These are phyloP conservation scores for Geranium brycei DNA, from an alignment of 345 rosid species.

Conservation along the genomic window DNA sequence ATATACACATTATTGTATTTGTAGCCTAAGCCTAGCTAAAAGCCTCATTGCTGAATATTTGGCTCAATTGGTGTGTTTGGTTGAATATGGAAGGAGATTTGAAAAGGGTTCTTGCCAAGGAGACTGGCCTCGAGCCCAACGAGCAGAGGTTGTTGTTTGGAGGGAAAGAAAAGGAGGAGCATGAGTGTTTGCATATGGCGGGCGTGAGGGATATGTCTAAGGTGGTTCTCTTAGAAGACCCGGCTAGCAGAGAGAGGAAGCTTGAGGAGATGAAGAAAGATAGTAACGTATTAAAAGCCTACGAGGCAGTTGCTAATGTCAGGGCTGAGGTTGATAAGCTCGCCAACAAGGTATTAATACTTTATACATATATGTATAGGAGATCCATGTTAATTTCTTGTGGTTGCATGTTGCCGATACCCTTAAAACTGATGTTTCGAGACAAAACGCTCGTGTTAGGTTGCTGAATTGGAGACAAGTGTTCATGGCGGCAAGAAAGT, in stretches of 20 bases:
- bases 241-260: constrained; percentile 45
- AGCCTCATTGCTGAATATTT: background rate
- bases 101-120: constrained; percentile 27
- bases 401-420: background rate
- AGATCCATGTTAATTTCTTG: background rate
- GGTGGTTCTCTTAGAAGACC: constrained; percentile 36
- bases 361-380: background rate
- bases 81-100: constrained; percentile 29
- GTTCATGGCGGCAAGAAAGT: constrained; percentile 21
- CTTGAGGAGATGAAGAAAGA: constrained; percentile 14
- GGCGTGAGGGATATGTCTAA: constrained; percentile 39
- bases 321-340: constrained; percentile 37
- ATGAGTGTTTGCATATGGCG: constrained; percentile 36
- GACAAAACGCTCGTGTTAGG: constrained; percentile 15
- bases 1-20: background rate
- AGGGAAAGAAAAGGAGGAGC: constrained; percentile 42
- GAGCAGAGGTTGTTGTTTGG: constrained; percentile 39
- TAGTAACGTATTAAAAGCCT: constrained; percentile 17
- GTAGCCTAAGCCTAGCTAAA: too few relatives aligned
- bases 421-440: background rate
- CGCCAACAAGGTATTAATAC: constrained; percentile 25
- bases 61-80: constrained; percentile 7
- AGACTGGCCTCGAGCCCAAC: constrained; percentile 32
- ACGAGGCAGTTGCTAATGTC: constrained; percentile 27
- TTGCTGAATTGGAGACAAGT: constrained; percentile 25